These are phyloP conservation scores for Lactarius sanguifluus DNA, from an alignment of 768 basidiomycete species.

Conservation along the genomic window DNA sequence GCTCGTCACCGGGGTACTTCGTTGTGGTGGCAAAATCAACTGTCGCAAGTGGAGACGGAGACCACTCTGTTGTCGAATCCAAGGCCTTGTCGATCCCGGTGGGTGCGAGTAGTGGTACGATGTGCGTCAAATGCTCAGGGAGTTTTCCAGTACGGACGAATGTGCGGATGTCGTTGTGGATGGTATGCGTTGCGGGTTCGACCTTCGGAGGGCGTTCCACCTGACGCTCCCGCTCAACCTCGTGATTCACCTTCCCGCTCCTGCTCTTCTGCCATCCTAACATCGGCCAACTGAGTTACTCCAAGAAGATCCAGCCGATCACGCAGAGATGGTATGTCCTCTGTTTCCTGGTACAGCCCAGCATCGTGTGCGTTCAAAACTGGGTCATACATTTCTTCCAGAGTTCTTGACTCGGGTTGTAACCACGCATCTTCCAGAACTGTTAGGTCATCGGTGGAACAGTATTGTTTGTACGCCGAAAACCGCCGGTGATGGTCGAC, in stretches of 20 bases:
- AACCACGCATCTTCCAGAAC: not conserved
- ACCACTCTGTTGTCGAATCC: conserved; percentile 4
- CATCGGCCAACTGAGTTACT: not conserved
- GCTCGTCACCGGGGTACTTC: no score
- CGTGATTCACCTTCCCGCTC: conserved; percentile 15
- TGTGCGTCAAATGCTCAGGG: not conserved
- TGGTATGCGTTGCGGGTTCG: not conserved
- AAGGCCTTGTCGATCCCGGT: not conserved
- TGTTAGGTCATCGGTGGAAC: not conserved
- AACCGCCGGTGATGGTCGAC: conserved; percentile 8
- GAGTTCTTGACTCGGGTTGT: not conserved
- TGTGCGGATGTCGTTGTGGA: conserved; percentile 1
- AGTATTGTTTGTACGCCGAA: not conserved
- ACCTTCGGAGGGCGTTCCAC: conserved; percentile 7
- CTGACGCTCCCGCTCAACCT: not conserved
- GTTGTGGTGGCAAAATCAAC: conserved; percentile 7
- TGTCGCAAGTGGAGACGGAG: conserved; percentile 5
- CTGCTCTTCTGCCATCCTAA: conserved; percentile 16
- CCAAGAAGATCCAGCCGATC: conserved; percentile 7
- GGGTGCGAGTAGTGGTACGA: not conserved
- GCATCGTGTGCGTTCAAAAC: not conserved
- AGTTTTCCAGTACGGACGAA: conserved; percentile 7
- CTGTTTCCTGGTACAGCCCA: not conserved
- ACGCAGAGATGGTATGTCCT: not conserved
- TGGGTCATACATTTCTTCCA: conserved; percentile 10